Evolutionary conservation across 2,329 filamentous ascomycete genomes (phyloP).

Genomic region (Coniochaeta sp.): DNA sequence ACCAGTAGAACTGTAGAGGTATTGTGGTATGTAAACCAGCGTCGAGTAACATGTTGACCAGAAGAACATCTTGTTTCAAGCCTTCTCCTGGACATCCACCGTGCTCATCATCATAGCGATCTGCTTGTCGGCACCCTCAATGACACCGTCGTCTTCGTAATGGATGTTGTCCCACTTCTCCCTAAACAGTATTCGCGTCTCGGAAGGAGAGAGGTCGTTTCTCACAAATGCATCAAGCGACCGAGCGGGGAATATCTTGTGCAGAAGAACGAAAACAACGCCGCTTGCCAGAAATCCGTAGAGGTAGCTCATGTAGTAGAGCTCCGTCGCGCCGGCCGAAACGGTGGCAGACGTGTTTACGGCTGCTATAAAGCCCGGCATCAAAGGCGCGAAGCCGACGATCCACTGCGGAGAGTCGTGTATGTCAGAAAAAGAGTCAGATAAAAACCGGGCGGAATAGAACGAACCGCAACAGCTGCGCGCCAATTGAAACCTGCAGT

Average conservation of each 20-base stretch:
- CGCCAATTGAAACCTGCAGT: conserved; percentile 31
- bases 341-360: conserved; percentile 26
- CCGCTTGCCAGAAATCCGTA: conserved; percentile 29
- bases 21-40: too few species aligned
- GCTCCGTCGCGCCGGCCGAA: conserved; percentile 26
- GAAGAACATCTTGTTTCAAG: too few species aligned
- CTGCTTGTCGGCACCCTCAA: neutral
- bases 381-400: conserved; percentile 27
- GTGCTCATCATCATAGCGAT: neutral
- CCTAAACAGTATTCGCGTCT: conserved; percentile 21
- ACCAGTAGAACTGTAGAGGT: too few species aligned
- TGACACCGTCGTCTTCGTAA: conserved; percentile 3
- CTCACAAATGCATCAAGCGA: conserved; percentile 22
- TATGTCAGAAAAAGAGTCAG: neutral
- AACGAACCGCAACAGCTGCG: conserved; percentile 28
- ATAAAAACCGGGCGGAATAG: neutral
- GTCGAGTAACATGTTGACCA: too few species aligned
- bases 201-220: conserved; percentile 12
- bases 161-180: conserved; percentile 22
- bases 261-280: conserved; percentile 22
- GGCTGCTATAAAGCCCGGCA: conserved; percentile 35
- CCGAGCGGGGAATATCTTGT: conserved; percentile 20
- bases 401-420: conserved; percentile 24
- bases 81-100: neutral
- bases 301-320: conserved; percentile 31